Evolutionary conservation across 2,329 filamentous ascomycete species (phyloP).

Genomic region (Cladophialophora chaetospira): DNA sequence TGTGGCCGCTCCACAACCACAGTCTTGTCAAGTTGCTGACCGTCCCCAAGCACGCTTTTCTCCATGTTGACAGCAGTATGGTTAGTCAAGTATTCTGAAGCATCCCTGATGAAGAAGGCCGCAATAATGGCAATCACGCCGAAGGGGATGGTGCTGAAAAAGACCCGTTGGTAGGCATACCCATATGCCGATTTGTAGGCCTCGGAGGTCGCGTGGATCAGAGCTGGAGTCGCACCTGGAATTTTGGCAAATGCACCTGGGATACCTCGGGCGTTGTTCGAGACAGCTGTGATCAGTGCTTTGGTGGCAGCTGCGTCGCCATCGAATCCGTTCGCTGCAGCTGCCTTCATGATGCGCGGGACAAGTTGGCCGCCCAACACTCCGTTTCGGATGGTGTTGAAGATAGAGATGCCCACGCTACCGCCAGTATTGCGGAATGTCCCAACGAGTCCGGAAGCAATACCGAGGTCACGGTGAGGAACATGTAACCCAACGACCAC

Average conservation of each 20-base stretch:
- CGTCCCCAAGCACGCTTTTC: conserved; percentile 8
- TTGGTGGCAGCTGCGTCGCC: conserved; percentile 37
- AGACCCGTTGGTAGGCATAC: conserved; percentile 49
- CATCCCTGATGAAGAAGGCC: conserved; percentile 15
- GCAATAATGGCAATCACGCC: conserved; percentile 24
- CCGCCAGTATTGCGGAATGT: conserved; percentile 27
- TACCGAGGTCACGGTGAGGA: conserved; percentile 14
- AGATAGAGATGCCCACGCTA: conserved; percentile 33
- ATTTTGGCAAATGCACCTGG: conserved; percentile 35
- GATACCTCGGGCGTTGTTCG: conserved; percentile 33
- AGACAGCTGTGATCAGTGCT: conserved; percentile 40
- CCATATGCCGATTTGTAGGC: conserved; percentile 46
- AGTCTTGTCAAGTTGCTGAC: neutral
- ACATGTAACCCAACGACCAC: conserved; percentile 17
- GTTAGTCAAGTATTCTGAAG: conserved; percentile 19
- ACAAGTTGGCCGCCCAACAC: conserved; percentile 1
- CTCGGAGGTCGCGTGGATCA: conserved; percentile 39
- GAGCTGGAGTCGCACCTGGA: conserved; percentile 39
- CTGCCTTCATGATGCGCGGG: conserved; percentile 34
- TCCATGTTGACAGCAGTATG: conserved; percentile 16
- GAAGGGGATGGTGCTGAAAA: conserved; percentile 28
- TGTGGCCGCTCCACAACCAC: conserved; percentile 6
- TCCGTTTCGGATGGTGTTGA: conserved; percentile 31
- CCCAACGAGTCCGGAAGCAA: conserved; percentile 17
- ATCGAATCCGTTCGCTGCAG: conserved; percentile 41